Conservation (phyloP, 2,329 filamentous ascomycete species). For the Stagonosporopsis cucurbitacearum region DNA sequence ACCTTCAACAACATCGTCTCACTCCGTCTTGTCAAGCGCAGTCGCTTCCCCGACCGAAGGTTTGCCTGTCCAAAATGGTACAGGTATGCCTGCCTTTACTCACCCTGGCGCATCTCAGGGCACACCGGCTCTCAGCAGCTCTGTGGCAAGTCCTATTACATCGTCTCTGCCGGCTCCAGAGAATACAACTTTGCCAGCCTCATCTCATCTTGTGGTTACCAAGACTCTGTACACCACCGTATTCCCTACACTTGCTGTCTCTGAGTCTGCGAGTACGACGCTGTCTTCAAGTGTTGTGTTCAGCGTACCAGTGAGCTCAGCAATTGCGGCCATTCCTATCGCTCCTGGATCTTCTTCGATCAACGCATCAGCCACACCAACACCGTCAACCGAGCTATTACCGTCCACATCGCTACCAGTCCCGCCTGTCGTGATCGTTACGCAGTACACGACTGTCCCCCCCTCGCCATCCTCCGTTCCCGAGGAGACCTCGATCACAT, state of each 20-base stretch:
- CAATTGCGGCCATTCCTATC: slow-evolving; percentile 2
- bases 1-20: slow-evolving; percentile 15
- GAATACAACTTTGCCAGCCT: slow-evolving; percentile 21
- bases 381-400: slow-evolving; percentile 6
- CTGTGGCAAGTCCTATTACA: not conserved
- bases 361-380: slow-evolving; percentile 1
- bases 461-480: slow-evolving; percentile 11
- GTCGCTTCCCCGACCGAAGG: slow-evolving; percentile 11
- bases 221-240: slow-evolving; percentile 41
- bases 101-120: slow-evolving; percentile 20
- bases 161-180: not conserved
- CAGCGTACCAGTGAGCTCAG: not conserved
- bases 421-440: slow-evolving; percentile 41
- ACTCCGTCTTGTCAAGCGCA: not conserved
- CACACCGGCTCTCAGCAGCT: slow-evolving; percentile 1
- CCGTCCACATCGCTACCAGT: slow-evolving; percentile 25
- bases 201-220: slow-evolving; percentile 28
- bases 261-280: slow-evolving; percentile 9
- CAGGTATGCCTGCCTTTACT: slow-evolving; percentile 31
- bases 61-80: slow-evolving; percentile 18
- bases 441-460: slow-evolving; percentile 37
- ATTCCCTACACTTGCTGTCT: slow-evolving; percentile 21
- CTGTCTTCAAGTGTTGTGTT: slow-evolving; percentile 1
- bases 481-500: not conserved
- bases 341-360: not conserved